Percentiles rank a stretch among this genome's conserved stretches.
Conservation (phyloP, 495 filamentous ascomycete species). For the Tuber aestivum region DNA sequence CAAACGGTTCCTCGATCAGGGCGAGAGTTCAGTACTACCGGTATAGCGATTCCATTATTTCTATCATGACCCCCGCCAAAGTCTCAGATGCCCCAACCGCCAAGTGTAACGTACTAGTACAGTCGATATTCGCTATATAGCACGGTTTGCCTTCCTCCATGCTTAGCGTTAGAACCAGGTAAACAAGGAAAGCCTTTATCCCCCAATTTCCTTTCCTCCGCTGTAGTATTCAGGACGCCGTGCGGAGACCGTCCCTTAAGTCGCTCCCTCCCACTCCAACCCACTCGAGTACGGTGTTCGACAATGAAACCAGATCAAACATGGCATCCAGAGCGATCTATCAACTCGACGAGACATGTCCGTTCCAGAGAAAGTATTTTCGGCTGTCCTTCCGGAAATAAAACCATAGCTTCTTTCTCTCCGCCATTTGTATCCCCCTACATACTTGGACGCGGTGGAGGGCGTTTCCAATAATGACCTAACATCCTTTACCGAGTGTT, state of each 20-base stretch:
- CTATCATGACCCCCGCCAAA: no score
- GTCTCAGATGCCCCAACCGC: no score
- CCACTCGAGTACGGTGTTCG: no score
- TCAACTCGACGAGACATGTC: slow-evolving; percentile 15
- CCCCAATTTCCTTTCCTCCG: not conserved
- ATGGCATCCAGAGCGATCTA: slow-evolving; percentile 34
- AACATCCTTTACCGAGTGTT: slow-evolving; percentile 48
- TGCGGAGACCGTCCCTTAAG: not conserved
- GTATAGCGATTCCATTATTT: no score
- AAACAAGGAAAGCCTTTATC: not conserved
- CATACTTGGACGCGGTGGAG: slow-evolving; percentile 47
- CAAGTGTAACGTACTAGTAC: no score
- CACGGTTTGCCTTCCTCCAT: no score
- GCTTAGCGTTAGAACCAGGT: no score
- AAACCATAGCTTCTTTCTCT: slow-evolving; percentile 21
- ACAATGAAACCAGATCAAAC: not conserved
- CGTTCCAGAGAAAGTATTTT: slow-evolving; percentile 27
- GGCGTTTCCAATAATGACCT: slow-evolving; percentile 49
- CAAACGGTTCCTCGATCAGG: no score
- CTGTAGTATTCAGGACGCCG: not conserved
- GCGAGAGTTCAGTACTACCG: no score
- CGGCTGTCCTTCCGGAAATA: slow-evolving; percentile 26
- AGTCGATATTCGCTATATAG: no score
- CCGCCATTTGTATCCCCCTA: slow-evolving; percentile 37
- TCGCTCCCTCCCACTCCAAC: not conserved